Evolutionary conservation across 2,329 filamentous ascomycete genomes (phyloP), one percentile per base, ranked within the genome.

Genomic region (Alternaria arborescens): DNA sequence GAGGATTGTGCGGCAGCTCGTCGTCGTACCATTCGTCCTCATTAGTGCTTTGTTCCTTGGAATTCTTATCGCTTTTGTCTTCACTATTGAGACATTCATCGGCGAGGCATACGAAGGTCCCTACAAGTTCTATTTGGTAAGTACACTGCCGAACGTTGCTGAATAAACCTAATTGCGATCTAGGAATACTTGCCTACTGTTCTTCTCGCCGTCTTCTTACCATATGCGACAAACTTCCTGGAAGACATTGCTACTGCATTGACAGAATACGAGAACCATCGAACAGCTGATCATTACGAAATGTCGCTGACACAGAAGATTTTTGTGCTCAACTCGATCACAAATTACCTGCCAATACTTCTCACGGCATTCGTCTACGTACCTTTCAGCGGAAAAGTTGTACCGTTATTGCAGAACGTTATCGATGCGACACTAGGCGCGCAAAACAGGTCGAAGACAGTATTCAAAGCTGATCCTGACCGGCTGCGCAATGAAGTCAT

Each of bases 221-320:
- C 73, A 11, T 76, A 73, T 41, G 73, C 71, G 24, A 75, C 68
- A 5, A 71, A 61, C 43, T 66, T 70, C 11, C 56, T 77, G 0
- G 71, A 76, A 47, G 51, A 62, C 16, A 62, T 73, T 12, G 75
- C 74, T 16, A 65, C 65, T n/a, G 55, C 46, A 20, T 61, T 77
- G 61, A 77, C 74, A 4, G 69, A 76, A 52, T 77, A 72, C 51
- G 75, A 77, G 41, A 77, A 77, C 41, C 73, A 77, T 47, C 68
- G 73, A 44, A 77, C 75, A 16, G 60, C 60, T 38, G 72, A 74
- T 44, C 61, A 71, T 22, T 65, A 76, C 55, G 74, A 77, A 41
- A 76, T 75, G 70, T 74, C 74, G 5, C 60, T 76, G 8, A 77
- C 73, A 6, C 74, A 75, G 32, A 77, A 77, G 59, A 67, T 74